Evolutionary conservation across 2,329 filamentous ascomycete species (phyloP), one percentile per base, ranked within the genome.

Genomic region (Aspergillus sp.): DNA sequence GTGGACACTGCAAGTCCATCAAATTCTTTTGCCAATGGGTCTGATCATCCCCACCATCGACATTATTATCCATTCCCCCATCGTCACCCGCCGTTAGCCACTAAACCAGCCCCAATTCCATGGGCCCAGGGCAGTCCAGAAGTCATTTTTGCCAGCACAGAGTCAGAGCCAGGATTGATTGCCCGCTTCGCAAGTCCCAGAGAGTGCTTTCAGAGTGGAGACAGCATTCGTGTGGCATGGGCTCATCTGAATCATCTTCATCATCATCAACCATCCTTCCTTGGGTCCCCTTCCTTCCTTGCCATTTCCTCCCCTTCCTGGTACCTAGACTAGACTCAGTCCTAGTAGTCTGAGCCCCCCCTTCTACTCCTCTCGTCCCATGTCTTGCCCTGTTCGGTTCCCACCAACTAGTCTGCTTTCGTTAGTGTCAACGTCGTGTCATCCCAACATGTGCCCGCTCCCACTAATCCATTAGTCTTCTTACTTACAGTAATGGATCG

Each of bases 341-440:
- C 53, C 3, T 41, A 58, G 54, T 57, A 58, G 54, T 52, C 60
- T 59, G 27, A 30, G 27, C 27, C 27, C 27, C 27, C 27, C 48
- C 57, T 59, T 30, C 27, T 11, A 11, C 52, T 58, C 42, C 60
- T 59, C 57, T 55, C 59, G 57, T 61, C 51, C 56, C 58, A 36
- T 62, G 53, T 58, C 55, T 58, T 57, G 56, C 62, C 61, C 53
- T 56, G 47, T 58, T 58, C 49, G 39, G 19, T 53, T 55, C 54
- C 61, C 59, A 59, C 17, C 54, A 27, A 50, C 66, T 69, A 70
- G 63, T 63, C 70, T 68, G 62, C 51, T 67, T 71, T 71, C 65
- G 65, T 69, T 71, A 69, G 70, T 73, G 71, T 74, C 72, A 75
- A 75, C 70, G 72, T 74, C 71, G 73, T 75, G 73, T 73, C 72